A percentile compares a stretch with the other conserved stretches of the same genome.
Conservation (phyloP, 2,329 filamentous ascomycete species). For the Lasiodiplodia sp. region DNA sequence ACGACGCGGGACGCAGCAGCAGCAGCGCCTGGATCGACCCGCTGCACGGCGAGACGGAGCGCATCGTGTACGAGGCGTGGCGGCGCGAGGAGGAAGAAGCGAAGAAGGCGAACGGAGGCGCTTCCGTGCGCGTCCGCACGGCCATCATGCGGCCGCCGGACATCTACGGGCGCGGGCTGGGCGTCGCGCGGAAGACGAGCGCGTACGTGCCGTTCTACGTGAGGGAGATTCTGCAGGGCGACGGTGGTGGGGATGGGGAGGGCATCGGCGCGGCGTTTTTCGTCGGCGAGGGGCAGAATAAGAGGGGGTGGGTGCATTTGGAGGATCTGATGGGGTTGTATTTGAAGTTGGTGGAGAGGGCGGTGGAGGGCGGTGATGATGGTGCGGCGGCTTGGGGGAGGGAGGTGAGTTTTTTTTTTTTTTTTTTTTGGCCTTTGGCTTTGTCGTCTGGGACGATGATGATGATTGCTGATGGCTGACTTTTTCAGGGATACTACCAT, state of each 20-base stretch:
- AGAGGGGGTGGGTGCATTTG: slow-evolving; percentile 64
- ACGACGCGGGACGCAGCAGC: no score
- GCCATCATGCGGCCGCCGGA: slow-evolving; percentile 69
- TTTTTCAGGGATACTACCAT: slow-evolving; percentile 69
- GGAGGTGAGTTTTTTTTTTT: slow-evolving; percentile 14
- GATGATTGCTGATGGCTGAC: slow-evolving; percentile 19
- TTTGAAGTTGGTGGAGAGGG: slow-evolving; percentile 63
- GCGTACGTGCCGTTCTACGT: slow-evolving; percentile 59
- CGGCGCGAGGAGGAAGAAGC: neutral
- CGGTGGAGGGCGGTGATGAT: slow-evolving; percentile 40
- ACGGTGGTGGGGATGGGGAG: slow-evolving; percentile 47
- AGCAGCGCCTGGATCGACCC: slow-evolving; percentile 51
- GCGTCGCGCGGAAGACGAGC: slow-evolving; percentile 62
- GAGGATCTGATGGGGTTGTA: slow-evolving; percentile 68
- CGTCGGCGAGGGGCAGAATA: slow-evolving; percentile 63
- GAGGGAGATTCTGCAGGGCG: slow-evolving; percentile 47
- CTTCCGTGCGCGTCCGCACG: slow-evolving; percentile 32
- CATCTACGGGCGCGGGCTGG: slow-evolving; percentile 68
- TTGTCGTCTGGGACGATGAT: no score
- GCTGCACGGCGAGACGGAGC: slow-evolving; percentile 72
- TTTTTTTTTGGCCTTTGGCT: neutral
- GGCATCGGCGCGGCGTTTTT: slow-evolving; percentile 52
- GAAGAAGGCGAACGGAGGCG: neutral
- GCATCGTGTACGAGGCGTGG: slow-evolving; percentile 64
- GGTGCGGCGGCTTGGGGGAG: slow-evolving; percentile 7